Base-by-base conservation (phyloP, 129 eudicot genomes). In the Flaveria brownii region DNA sequence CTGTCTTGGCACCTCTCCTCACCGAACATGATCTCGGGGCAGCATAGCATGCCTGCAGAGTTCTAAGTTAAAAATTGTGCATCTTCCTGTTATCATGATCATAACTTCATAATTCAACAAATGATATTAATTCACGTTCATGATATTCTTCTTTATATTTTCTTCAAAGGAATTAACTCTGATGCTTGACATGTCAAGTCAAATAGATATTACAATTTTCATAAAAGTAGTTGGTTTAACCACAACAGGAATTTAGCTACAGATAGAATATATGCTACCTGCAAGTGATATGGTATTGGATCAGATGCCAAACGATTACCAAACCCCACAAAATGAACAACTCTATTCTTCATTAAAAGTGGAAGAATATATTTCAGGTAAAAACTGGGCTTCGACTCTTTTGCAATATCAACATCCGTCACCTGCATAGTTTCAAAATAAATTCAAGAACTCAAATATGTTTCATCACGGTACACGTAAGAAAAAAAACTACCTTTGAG, bases 221-320 rank as follows among this genome's bases (percentile, higher is more conserved):
- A 36, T 36, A 36, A 36, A 36, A 5, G 41, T 36, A 36, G 41
- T 36, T 36, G 41, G 7, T 36, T 36, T 36, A 36, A 5, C 41
- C 41, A 36, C 41, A 36, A 36, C 41, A 36, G 43, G 59, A 76
- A 33, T 49, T 22, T 17, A 68, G 33, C 80, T 51, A 77, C 41
- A 8, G 55, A 50, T 43, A 20, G 65, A 49, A 49, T 22, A 72
- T 72, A 71, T 2, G 46, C 45, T 86, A 95, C 99, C 97, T 95
- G 99, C 86, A 91, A 81, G 69, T 87, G 78, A 82, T 76, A 88
- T 36, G 94, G 94, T 68, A 95, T 74, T 28, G 99, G 99, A 81
- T 95, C 99, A 63, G 92, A 95, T 54, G 99, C 97, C 92, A 95
- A 85, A 14, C 99, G 92, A 76, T 95, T 95, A 76, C 96, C 99